Base-by-base conservation (phyloP, 2,329 filamentous ascomycete species). In the Ceratocystis papillata region DNA sequence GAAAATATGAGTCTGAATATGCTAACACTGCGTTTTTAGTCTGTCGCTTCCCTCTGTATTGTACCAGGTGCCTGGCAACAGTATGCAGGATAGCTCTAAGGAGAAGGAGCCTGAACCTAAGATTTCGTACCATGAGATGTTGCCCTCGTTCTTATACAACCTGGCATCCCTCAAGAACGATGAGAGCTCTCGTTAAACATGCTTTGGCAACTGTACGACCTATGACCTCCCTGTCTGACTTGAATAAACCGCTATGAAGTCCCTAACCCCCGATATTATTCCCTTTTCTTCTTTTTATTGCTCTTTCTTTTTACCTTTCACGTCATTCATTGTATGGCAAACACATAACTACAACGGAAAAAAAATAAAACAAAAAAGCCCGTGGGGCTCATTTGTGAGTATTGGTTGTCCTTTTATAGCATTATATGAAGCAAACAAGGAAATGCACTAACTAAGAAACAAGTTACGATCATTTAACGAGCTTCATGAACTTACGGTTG, bases 81-180 rank as follows among this genome's bases (percentile, higher is more conserved):
- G 22, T 53, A 53, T 15, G 48, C 48, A 53, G 20, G 15, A 25
- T 25, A 62, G 7, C 20, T 7, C 25, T 8, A 62, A 25, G 37
- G 44, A 62, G 22, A 62, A 46, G 33, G 60, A 62, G 20, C 41
- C 44, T 7, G 60, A 62, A 10, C 41, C 44, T 8, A 41, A 62
- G 15, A 25, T 62, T 30, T 41, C 37, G 37, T 62, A 62, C 12
- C 22, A 41, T 41, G 45, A 62, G 33, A 45, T 62, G 20, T 20
- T 62, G 60, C 60, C 60, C 33, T 62, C 60, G 22, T 62, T 45
- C 41, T 45, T 62, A 37, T 62, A 62, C 20, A 28, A 45, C 10
- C 44, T 62, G n/a, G 44, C 20, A 10, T 22, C 8, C 1, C 22
- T 25, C 20, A 53, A 53, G 48, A 53, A 53, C 48, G 12, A 53